Evolutionary conservation across 2,329 filamentous ascomycete species (phyloP).

Genomic region (Phaeosphaeriaceae sp.): DNA sequence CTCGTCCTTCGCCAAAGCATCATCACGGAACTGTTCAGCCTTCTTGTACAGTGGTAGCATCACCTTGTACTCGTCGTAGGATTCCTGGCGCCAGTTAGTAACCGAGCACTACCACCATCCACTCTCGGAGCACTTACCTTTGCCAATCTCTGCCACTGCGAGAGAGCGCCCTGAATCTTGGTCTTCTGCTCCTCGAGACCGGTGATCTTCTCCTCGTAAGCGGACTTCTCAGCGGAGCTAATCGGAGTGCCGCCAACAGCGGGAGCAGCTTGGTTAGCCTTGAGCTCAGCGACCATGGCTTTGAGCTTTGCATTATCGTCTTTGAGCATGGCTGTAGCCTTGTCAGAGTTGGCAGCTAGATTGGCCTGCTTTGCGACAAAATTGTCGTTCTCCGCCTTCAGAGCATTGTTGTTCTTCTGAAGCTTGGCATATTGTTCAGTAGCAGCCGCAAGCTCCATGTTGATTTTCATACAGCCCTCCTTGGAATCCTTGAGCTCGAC

Average conservation of each 20-base stretch:
- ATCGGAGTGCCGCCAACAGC: not conserved
- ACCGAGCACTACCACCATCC: not conserved
- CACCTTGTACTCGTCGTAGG: slow-evolving; percentile 35
- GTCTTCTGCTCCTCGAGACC: slow-evolving; percentile 19
- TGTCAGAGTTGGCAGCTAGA: not conserved
- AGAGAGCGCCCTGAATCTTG: slow-evolving; percentile 12
- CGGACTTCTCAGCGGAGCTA: slow-evolving; percentile 1
- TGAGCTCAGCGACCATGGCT: slow-evolving; percentile 5
- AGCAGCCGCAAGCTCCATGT: slow-evolving; percentile 8
- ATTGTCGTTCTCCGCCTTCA: slow-evolving; percentile 23
- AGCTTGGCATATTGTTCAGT: slow-evolving; percentile 15
- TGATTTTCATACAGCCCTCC: slow-evolving; percentile 4
- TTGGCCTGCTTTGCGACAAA: slow-evolving; percentile 12
- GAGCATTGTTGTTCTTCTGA: slow-evolving; percentile 15
- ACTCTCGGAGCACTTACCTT: slow-evolving; percentile 18
- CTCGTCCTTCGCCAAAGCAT: slow-evolving; percentile 17
- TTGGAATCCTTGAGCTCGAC: slow-evolving; percentile 14
- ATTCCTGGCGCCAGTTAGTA: slow-evolving; percentile 16
- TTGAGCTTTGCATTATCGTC: slow-evolving; percentile 7
- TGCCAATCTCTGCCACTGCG: slow-evolving; percentile 32
- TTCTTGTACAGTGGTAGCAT: slow-evolving; percentile 28
- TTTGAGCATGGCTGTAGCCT: slow-evolving; percentile 4
- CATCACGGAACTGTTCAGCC: slow-evolving; percentile 25
- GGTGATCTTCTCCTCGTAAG: slow-evolving; percentile 11
- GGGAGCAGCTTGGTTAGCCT: slow-evolving; percentile 4